These are phyloP conservation scores for Mucuna pruriens DNA, from an alignment of 306 rosid species.

Conservation along the genomic window DNA sequence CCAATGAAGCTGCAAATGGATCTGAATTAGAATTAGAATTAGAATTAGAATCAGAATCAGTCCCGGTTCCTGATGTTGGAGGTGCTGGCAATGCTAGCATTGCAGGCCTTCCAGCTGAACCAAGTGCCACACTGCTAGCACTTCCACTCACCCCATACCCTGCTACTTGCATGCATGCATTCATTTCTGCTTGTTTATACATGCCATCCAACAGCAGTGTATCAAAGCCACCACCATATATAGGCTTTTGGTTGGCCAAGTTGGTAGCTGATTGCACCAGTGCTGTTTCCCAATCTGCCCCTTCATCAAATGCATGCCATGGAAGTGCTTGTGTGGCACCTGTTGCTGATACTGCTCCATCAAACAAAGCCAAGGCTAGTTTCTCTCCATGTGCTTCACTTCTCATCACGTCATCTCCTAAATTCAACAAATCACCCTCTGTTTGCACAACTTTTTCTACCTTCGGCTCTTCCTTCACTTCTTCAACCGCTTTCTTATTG, in stretches of 20 bases:
- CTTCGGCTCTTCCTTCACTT: constrained; percentile 39
- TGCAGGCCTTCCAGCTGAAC: constrained; percentile 75
- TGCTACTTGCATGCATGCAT: constrained; percentile 47
- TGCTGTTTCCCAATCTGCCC: constrained; percentile 83
- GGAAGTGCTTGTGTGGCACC: constrained; percentile 50
- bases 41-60: not conserved
- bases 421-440: constrained; percentile 70
- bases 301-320: constrained; percentile 81
- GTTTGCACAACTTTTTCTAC: constrained; percentile 34
- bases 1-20: constrained; percentile 84
- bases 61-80: constrained; percentile 36
- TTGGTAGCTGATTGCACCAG: constrained; percentile 69
- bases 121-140: constrained; percentile 85
- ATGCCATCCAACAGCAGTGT: constrained; percentile 74
- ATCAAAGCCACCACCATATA: constrained; percentile 80
- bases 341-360: constrained; percentile 45
- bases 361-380: constrained; percentile 81
- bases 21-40: constrained; percentile 40
- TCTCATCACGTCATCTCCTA: constrained; percentile 57
- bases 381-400: constrained; percentile 53
- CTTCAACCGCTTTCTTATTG: constrained; percentile 28
- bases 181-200: constrained; percentile 62
- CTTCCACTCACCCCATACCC: constrained; percentile 76
- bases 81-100: constrained; percentile 90
- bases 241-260: constrained; percentile 53